These are phyloP conservation scores for Chytriomyces confervae DNA, from an alignment of 192 early-diverging fungal genomes.

Conservation along the genomic window DNA sequence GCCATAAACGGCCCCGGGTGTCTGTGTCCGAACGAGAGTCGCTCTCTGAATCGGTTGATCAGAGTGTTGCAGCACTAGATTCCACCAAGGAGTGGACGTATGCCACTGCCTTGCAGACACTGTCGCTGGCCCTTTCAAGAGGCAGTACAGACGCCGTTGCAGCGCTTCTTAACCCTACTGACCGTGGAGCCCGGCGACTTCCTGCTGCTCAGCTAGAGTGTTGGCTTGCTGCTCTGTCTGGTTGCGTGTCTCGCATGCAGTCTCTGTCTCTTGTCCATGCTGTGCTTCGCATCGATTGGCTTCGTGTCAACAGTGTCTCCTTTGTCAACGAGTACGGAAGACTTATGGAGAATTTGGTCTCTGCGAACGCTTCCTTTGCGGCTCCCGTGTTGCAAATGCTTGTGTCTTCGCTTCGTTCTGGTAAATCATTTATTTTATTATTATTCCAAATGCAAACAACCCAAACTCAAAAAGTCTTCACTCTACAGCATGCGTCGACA, in stretches of 20 bases:
- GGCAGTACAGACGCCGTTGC: background rate
- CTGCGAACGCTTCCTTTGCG: constrained; percentile 73
- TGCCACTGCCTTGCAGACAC: background rate
- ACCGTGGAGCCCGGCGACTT: background rate
- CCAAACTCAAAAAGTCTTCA: background rate
- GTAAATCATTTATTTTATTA: constrained; percentile 39
- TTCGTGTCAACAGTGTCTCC: background rate
- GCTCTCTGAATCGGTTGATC: background rate
- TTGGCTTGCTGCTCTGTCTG: constrained; percentile 1
- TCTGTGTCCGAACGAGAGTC: background rate
- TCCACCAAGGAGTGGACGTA: background rate
- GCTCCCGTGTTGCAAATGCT: constrained; percentile 65
- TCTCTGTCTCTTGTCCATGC: background rate
- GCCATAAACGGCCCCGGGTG: background rate
- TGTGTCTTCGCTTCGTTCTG: constrained; percentile 56
- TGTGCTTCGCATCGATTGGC: background rate
- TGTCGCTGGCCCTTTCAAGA: background rate
- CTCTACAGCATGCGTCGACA: background rate
- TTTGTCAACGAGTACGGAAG: constrained; percentile 65
- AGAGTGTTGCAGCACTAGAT: background rate
- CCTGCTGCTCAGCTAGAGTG: background rate
- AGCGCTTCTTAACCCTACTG: background rate
- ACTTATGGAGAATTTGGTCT: constrained; percentile 76
- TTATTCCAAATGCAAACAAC: background rate
- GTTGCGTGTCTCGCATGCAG: constrained; percentile 4